Percentiles rank a stretch among this genome's conserved stretches.
These are phyloP conservation scores for Waltergamsia citrina DNA, from an alignment of 2,329 filamentous ascomycete species.

Conservation along the genomic window DNA sequence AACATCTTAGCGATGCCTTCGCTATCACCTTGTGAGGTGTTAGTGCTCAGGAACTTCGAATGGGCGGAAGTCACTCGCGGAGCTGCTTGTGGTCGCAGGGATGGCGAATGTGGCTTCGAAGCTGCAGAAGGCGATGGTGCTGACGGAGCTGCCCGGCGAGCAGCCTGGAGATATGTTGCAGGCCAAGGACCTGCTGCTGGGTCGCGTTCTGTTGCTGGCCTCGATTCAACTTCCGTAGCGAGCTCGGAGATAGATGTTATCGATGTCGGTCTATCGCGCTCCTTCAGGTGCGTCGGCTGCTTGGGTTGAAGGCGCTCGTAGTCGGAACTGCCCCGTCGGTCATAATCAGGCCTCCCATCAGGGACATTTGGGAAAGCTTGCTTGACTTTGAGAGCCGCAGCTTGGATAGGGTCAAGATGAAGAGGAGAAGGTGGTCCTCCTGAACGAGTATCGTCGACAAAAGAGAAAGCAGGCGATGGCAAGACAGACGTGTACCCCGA, in stretches of 20 bases:
- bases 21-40: conserved; percentile 2
- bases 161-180: conserved; percentile 12
- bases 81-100: neutral
- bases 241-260: neutral
- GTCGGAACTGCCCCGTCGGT: conserved; percentile 9
- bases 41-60: neutral
- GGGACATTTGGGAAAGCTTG: conserved; percentile 15
- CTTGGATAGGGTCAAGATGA: conserved; percentile 17
- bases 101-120: neutral
- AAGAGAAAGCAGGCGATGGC: conserved; percentile 4
- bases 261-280: too few relatives aligned
- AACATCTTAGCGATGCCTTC: conserved; percentile 49
- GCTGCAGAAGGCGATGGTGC: conserved; percentile 3
- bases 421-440: conserved; percentile 1
- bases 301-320: conserved; percentile 7
- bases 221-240: too few relatives aligned
- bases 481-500: neutral
- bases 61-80: neutral
- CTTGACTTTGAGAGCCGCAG: conserved; percentile 19
- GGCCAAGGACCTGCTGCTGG: conserved; percentile 6
- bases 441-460: neutral
- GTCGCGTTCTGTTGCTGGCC: too few relatives aligned
- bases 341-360: conserved; percentile 9
- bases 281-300: conserved; percentile 24
- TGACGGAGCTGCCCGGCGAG: conserved; percentile 8